A percentile compares a stretch with the other conserved stretches of the same genome.
phyloP scores from a whole-genome alignment of 2,329 filamentous ascomycete genomes.

The Clarireedia homoeocarpa region DNA sequence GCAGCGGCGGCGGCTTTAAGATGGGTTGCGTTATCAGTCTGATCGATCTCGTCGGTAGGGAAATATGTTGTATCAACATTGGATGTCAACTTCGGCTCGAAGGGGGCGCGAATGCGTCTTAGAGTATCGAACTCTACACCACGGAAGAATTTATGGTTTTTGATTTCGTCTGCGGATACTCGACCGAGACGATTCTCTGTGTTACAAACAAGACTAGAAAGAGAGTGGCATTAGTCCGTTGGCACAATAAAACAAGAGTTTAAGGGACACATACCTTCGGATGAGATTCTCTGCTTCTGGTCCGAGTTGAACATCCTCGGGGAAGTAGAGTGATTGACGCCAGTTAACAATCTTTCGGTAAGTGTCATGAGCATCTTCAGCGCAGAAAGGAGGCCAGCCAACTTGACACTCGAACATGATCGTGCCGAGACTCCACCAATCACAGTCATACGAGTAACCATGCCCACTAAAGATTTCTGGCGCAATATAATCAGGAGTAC shows the following conservation, averaged over 20 bases:
- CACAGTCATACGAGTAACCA: slow-evolving; percentile 92
- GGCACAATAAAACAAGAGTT: not conserved
- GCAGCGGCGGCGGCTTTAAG: slow-evolving; percentile 69
- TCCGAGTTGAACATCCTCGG: slow-evolving; percentile 85
- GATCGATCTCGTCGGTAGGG: slow-evolving; percentile 96
- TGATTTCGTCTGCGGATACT: slow-evolving; percentile 84
- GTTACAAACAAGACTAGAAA: slow-evolving; percentile 77
- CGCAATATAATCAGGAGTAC: slow-evolving; percentile 96
- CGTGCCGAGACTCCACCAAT: slow-evolving; percentile 98
- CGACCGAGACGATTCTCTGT: slow-evolving; percentile 85
- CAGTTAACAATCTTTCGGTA: slow-evolving; percentile 99
- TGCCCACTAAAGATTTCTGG: slow-evolving; percentile 97
- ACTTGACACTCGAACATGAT: slow-evolving; percentile 99
- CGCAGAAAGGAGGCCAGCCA: slow-evolving; percentile 98
- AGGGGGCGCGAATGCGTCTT: slow-evolving; percentile 86
- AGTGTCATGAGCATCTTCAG: slow-evolving; percentile 93
- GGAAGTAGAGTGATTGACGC: slow-evolving; percentile 92
- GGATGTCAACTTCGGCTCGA: slow-evolving; percentile 87
- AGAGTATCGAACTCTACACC: slow-evolving; percentile 93
- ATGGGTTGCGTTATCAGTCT: slow-evolving; percentile 85
- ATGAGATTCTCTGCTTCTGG: slow-evolving; percentile 88
- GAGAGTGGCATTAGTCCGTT: slow-evolving; percentile 23
- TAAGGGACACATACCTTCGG: slow-evolving; percentile 56
- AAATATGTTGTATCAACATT: slow-evolving; percentile 98
- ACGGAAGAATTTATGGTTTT: slow-evolving; percentile 90